Conservation (phyloP, 1,139 yeast genomes). For the Suhomyces guaymorum region DNA sequence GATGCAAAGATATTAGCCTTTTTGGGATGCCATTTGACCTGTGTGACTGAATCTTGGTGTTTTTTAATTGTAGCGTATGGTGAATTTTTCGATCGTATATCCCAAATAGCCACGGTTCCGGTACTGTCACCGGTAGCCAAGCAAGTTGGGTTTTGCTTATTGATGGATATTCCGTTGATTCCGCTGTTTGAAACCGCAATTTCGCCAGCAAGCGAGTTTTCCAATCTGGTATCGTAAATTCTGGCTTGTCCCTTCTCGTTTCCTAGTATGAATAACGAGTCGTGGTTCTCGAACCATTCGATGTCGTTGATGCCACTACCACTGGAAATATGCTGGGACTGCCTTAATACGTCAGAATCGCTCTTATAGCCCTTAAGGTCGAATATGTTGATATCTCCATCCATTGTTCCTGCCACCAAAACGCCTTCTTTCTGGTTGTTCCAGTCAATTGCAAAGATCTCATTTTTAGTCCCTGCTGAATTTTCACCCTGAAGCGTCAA, state of each 20-base stretch:
- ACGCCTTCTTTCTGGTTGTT: conserved; percentile 41
- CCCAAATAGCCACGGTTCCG: conserved; percentile 70
- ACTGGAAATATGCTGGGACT: conserved; percentile 10
- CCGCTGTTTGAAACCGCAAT: conserved; percentile 44
- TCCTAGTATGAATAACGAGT: conserved; percentile 54
- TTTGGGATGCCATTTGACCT: conserved; percentile 78
- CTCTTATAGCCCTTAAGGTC: conserved; percentile 29
- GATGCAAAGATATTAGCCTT: conserved; percentile 63
- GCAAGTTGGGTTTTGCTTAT: conserved; percentile 52
- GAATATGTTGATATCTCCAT: conserved; percentile 36
- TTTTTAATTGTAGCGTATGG: conserved; percentile 37
- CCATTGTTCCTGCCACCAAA: conserved; percentile 38
- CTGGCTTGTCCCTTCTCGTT: conserved; percentile 56
- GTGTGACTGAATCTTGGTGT: conserved; percentile 65
- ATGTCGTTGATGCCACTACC: conserved; percentile 57
- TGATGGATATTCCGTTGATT: conserved; percentile 67
- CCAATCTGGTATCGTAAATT: conserved; percentile 46
- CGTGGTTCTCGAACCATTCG: conserved; percentile 62
- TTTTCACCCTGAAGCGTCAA: conserved; percentile 22
- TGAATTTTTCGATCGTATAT: conserved; percentile 49
- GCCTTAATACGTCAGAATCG: conserved; percentile 1
- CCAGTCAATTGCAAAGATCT: conserved; percentile 50
- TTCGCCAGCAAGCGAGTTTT: conserved; percentile 23
- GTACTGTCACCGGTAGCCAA: conserved; percentile 69
- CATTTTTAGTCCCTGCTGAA: conserved; percentile 16